Conservation (phyloP, 208 protist species). For the Crithidia brevicula region DNA sequence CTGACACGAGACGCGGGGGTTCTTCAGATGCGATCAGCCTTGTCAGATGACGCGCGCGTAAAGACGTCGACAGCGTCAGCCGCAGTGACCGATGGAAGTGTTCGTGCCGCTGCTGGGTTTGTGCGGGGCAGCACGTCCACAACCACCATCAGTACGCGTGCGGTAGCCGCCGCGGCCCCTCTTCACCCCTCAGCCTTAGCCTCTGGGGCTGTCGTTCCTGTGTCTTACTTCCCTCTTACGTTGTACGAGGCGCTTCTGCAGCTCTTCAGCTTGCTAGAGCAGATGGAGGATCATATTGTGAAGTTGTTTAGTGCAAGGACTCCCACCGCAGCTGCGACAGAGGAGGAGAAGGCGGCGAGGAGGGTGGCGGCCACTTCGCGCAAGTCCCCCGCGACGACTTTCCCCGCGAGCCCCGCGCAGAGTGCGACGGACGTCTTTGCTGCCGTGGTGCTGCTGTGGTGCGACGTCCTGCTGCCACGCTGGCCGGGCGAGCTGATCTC, state of each 20-base stretch:
- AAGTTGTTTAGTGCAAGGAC: neutral
- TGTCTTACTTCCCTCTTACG: conserved; percentile 3
- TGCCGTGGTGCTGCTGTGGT: conserved; percentile 23
- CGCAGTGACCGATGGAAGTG: no score
- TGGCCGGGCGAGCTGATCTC: conserved; percentile 44
- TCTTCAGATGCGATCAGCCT: neutral
- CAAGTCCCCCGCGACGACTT: neutral
- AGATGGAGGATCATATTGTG: conserved; percentile 2
- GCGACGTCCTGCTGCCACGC: conserved; percentile 26
- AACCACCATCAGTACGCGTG: no score
- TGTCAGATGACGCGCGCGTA: neutral
- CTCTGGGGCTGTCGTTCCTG: no score
- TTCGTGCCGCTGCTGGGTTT: no score
- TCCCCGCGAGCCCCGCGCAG: neutral
- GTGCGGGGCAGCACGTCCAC: no score
- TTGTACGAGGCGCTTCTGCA: conserved; percentile 19
- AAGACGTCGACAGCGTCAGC: no score
- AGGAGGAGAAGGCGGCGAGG: neutral
- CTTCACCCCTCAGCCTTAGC: no score
- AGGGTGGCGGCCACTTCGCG: neutral
- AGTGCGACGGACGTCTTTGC: conserved; percentile 4
- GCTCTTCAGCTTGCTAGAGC: conserved; percentile 23
- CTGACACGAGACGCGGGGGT: conserved; percentile 19
- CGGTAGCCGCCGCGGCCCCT: no score
- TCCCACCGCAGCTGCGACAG: neutral